These are phyloP conservation scores for Plantago ovata DNA, from an alignment of 257 asterid species.

Conservation along the genomic window DNA sequence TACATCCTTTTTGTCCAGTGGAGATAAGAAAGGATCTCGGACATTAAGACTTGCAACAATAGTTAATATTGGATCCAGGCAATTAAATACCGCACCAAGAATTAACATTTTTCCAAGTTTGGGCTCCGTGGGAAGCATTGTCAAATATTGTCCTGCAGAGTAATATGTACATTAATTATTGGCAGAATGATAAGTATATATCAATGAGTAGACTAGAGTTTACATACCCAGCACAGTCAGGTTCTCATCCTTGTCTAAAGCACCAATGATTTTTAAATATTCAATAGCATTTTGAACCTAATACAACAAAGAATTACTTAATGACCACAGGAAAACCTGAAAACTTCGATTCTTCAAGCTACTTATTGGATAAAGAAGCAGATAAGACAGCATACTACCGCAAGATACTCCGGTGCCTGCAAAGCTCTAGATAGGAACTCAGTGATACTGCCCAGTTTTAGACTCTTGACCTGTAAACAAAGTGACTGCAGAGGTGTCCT, in stretches of 20 bases:
- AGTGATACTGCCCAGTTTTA: conserved; percentile 80
- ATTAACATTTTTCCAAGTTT: conserved; percentile 96
- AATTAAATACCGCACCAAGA: conserved; percentile 77
- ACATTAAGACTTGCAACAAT: conserved; percentile 88
- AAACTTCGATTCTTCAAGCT: conserved; percentile 11
- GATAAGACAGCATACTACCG: conserved; percentile 52
- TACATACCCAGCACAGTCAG: conserved; percentile 77
- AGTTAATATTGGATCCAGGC: conserved; percentile 91
- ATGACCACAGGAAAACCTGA: conserved; percentile 16
- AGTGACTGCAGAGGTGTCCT: conserved; percentile 97
- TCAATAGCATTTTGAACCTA: conserved; percentile 95
- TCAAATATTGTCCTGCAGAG: conserved; percentile 69
- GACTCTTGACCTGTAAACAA: conserved; percentile 91
- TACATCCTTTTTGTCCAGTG: conserved; percentile 92
- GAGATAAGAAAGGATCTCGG: conserved; percentile 92
- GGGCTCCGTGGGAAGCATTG: conserved; percentile 97
- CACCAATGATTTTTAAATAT: conserved; percentile 82
- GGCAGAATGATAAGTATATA: conserved; percentile 14
- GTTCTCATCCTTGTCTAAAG: conserved; percentile 83
- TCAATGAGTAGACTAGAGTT: not conserved
- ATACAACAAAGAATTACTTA: conserved; percentile 12
- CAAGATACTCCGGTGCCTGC: conserved; percentile 86
- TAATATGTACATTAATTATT: not conserved
- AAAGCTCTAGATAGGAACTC: conserved; percentile 83
- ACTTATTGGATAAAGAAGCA: conserved; percentile 19